phyloP scores from a whole-genome alignment of 176 grass and related monocot genomes.

The Cenchrus americanus region DNA sequence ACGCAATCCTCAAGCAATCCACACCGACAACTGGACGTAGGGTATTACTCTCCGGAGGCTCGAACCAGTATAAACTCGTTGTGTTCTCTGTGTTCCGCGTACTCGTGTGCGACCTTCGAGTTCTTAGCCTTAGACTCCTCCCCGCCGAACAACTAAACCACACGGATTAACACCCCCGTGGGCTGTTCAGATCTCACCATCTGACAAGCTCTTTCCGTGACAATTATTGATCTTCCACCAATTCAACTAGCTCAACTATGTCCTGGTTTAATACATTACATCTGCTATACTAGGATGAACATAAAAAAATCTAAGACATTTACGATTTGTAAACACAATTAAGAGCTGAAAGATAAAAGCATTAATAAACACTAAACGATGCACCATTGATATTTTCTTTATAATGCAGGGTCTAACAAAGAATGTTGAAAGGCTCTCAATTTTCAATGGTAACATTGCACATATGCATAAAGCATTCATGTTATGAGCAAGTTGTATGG shows the following conservation, averaged over 20 bases:
- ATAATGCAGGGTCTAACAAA: neutral
- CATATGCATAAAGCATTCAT: neutral
- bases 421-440: neutral
- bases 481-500: constrained; percentile 45
- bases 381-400: neutral
- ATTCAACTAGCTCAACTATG: constrained; percentile 16
- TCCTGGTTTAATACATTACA: neutral
- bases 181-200: too few relatives aligned
- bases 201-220: neutral
- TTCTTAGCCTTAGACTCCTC: too few relatives aligned
- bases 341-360: neutral
- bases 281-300: constrained; percentile 10
- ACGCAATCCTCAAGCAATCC: too few relatives aligned
- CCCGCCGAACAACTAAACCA: too few relatives aligned
- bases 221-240: neutral
- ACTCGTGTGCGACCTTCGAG: too few relatives aligned
- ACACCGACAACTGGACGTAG: too few relatives aligned
- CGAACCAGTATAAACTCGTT: too few relatives aligned
- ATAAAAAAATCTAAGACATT: neutral
- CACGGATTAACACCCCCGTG: too few relatives aligned
- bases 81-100: too few relatives aligned
- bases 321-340: neutral
- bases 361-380: neutral
- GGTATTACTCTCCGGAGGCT: too few relatives aligned
- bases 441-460: neutral